phyloP scores from a whole-genome alignment of 176 grass and related monocot genomes.

The Poa annua region DNA sequence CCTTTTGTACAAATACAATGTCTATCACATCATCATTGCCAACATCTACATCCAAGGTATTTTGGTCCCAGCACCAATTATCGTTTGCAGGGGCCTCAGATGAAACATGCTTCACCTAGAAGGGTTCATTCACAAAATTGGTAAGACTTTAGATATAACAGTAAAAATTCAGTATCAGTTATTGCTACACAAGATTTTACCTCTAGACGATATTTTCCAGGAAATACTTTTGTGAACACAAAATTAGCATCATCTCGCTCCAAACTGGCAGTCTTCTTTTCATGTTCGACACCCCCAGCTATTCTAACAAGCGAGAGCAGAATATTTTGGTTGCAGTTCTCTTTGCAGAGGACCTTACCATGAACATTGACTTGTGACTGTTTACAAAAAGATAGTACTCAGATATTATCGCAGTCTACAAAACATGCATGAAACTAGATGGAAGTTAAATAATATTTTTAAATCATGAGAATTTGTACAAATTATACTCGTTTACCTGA shows the following conservation, averaged over 20 bases:
- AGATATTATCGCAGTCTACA: conserved; percentile 41
- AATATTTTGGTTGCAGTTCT: conserved; percentile 74
- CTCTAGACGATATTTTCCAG: conserved; percentile 91
- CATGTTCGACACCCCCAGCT: conserved; percentile 55
- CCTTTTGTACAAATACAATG: conserved; percentile 86
- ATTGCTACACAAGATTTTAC: conserved; percentile 47
- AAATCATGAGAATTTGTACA: conserved; percentile 6
- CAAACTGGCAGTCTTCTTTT: conserved; percentile 66
- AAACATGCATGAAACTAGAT: conserved; percentile 10
- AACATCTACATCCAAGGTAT: conserved; percentile 71
- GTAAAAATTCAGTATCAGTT: background rate
- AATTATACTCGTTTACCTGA: conserved; percentile 62
- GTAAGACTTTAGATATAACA: conserved; percentile 25
- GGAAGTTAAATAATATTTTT: conserved; percentile 10
- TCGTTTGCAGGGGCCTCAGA: conserved; percentile 47
- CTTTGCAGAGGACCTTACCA: conserved; percentile 86
- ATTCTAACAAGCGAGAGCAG: conserved; percentile 76
- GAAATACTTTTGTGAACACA: conserved; percentile 85
- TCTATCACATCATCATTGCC: conserved; percentile 76
- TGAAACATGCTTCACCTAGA: conserved; percentile 66
- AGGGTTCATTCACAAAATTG: conserved; percentile 7
- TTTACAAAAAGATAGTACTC: conserved; percentile 41
- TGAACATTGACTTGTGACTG: conserved; percentile 95
- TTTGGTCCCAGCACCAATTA: conserved; percentile 93
- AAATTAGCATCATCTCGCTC: conserved; percentile 70